A percentile compares a stretch with the other conserved stretches of the same genome.
phyloP scores from a whole-genome alignment of 495 filamentous ascomycete genomes.

The Schizothecium vesticola region DNA sequence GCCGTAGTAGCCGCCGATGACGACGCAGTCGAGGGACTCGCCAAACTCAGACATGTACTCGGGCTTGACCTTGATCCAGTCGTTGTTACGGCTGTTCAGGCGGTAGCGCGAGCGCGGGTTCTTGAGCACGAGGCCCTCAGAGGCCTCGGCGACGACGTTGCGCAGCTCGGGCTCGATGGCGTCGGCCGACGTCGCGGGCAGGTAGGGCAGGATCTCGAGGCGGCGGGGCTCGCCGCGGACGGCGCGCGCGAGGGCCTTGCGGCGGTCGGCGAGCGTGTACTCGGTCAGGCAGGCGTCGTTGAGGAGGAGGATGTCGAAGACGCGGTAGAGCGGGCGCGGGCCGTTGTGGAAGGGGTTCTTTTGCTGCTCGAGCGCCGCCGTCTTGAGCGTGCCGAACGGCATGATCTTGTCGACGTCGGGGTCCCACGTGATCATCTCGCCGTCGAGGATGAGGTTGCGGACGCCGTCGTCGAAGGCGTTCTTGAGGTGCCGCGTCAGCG shows the following conservation, averaged over 20 bases:
- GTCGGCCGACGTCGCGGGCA: conserved; percentile 56
- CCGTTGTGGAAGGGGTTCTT: conserved; percentile 68
- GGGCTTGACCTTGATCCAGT: conserved; percentile 99
- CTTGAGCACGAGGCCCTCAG: conserved; percentile 90
- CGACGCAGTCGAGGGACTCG: conserved; percentile 81
- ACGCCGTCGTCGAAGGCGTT: conserved; percentile 75
- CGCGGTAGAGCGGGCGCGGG: conserved; percentile 70
- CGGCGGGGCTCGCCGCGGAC: conserved; percentile 64
- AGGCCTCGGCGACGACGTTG: conserved; percentile 78
- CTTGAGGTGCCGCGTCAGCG: conserved; percentile 73
- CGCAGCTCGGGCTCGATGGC: conserved; percentile 76
- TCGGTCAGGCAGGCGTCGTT: conserved; percentile 74
- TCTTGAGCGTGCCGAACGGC: conserved; percentile 89
- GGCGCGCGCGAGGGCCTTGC: conserved; percentile 62
- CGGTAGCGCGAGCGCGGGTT: conserved; percentile 84
- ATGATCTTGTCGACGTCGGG: conserved; percentile 78
- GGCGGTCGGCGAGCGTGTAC: conserved; percentile 79
- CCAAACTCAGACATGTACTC: conserved; percentile 98
- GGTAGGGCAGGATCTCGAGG: conserved; percentile 77
- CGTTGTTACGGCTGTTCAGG: conserved; percentile 86
- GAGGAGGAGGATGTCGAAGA: conserved; percentile 88
- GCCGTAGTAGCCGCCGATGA: conserved; percentile 92
- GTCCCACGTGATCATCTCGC: conserved; percentile 99
- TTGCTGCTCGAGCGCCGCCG: conserved; percentile 76
- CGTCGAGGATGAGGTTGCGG: conserved; percentile 81